Evolutionary conservation across 495 filamentous ascomycete genomes (phyloP).

Genomic region (Mycothermus thermophilus): DNA sequence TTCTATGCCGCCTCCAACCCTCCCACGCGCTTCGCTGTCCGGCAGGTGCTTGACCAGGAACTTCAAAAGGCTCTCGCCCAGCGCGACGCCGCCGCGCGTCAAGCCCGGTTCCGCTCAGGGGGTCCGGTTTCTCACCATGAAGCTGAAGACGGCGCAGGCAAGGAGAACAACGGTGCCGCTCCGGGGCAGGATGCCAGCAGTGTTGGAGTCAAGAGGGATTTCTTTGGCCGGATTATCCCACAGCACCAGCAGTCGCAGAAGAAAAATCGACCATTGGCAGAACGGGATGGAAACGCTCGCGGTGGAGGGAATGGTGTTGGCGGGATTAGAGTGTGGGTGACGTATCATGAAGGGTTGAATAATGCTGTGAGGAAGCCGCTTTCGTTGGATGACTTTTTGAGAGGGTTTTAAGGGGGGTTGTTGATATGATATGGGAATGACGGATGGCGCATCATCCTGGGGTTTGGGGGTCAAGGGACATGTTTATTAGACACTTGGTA

Average conservation of each 20-base stretch:
- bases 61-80: conserved; percentile 53
- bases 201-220: conserved; percentile 80
- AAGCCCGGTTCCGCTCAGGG: conserved; percentile 38
- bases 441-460: too few relatives aligned
- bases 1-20: conserved; percentile 37
- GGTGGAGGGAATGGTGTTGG: conserved; percentile 7
- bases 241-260: too few relatives aligned
- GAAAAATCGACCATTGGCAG: conserved; percentile 24
- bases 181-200: too few relatives aligned
- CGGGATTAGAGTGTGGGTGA: conserved; percentile 74
- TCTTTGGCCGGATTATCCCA: conserved; percentile 67
- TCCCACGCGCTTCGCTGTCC: conserved; percentile 74
- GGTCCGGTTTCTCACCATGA: conserved; percentile 15
- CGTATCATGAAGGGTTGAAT: conserved; percentile 88
- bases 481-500: too few relatives aligned
- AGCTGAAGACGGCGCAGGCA: conserved; percentile 17
- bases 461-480: too few relatives aligned
- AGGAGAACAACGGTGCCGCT: too few relatives aligned
- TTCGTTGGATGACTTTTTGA: conserved; percentile 70
- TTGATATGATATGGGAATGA: too few relatives aligned
- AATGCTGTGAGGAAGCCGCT: conserved; percentile 93
- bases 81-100: conserved; percentile 44
- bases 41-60: conserved; percentile 85
- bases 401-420: conserved; percentile 33
- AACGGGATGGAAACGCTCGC: conserved; percentile 26